Base-by-base conservation (phyloP, 192 early-diverging fungal species). In the Rhizophagus clarus region DNA sequence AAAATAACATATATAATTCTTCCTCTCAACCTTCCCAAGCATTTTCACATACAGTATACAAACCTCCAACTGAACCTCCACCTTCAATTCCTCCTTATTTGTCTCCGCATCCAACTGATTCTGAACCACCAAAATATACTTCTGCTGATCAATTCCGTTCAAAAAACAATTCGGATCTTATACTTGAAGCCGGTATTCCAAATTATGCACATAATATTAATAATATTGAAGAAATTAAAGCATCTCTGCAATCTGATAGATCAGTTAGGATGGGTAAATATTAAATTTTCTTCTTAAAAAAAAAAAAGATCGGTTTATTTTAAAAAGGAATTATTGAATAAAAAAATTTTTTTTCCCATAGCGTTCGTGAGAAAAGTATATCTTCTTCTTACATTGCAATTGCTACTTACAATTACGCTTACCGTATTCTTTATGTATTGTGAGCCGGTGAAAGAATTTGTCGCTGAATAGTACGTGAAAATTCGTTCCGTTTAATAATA, bases 301-400 rank as follows among this genome's bases (percentile, higher is more conserved):
- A n/a, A n/a, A n/a, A 11, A 51, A 67, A 66, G 7, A 77, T 28
- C 8, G 11, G 2, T 22, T 31, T 28, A 34, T 66, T 67, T 4
- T 8, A 22, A 29, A 26, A 74, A 31, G 61, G 61, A 26, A 22
- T 63, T 63, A 28, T 64, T 64, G 4, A 31, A 56, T 28, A 22
- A 74, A 31, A 60, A 11, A 17, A 1, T 68, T 28, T 77, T 47
- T 29, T 3, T 49, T 45, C 20, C 26, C 42, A 47, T 68, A 77
- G 76, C 76, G 1, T 77, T 77, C 51, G 63, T 77, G 63, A 66
- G 76, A 49, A 77, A 77, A 77, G 76, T 77, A 10, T 77, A 77
- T 51, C 8, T n/a, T 31, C n/a, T 77, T 47, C 45, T 77, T 8
- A 67, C 15, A 17, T 15, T 60, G n/a, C 76, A 77, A 60, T 32